phyloP scores from a whole-genome alignment of 2,329 filamentous ascomycete species.

The Xylaria sp. region DNA sequence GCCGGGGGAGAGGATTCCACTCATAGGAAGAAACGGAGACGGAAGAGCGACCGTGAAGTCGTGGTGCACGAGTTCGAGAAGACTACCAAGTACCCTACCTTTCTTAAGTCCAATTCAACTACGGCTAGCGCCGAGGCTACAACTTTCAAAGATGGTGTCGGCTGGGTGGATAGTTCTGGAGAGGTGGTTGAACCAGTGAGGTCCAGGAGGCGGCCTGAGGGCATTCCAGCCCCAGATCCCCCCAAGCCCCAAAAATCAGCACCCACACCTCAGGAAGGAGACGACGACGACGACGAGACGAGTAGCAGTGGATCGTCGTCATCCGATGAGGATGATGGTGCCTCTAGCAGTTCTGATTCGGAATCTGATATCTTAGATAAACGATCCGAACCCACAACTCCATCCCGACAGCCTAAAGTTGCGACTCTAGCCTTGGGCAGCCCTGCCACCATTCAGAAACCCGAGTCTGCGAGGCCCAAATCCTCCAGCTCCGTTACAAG shows the following conservation, averaged over 20 bases:
- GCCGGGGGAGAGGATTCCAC: slow-evolving; percentile 55
- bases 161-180: slow-evolving; percentile 86
- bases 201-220: slow-evolving; percentile 50
- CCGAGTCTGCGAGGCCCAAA: slow-evolving; percentile 56
- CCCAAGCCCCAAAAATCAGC: slow-evolving; percentile 31
- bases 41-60: slow-evolving; percentile 67
- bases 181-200: slow-evolving; percentile 74
- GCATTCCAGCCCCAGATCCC: slow-evolving; percentile 43
- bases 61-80: slow-evolving; percentile 91
- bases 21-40: slow-evolving; percentile 70
- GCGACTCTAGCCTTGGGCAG: slow-evolving; percentile 38
- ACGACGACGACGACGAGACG: slow-evolving; percentile 51
- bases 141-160: slow-evolving; percentile 83
- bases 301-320: slow-evolving; percentile 54
- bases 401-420: slow-evolving; percentile 41
- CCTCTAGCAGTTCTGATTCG: slow-evolving; percentile 36
- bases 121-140: slow-evolving; percentile 58
- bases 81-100: slow-evolving; percentile 83
- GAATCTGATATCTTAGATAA: slow-evolving; percentile 46
- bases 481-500: slow-evolving; percentile 63
- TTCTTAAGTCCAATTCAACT: slow-evolving; percentile 71
- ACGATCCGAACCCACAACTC: slow-evolving; percentile 30
- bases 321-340: slow-evolving; percentile 48
- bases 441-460: slow-evolving; percentile 39
- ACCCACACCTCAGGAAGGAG: slow-evolving; percentile 30